Percentiles rank a stretch among this genome's conserved stretches.
phyloP scores from a whole-genome alignment of 108 stramenopile species.

The Fragilaria radians region DNA sequence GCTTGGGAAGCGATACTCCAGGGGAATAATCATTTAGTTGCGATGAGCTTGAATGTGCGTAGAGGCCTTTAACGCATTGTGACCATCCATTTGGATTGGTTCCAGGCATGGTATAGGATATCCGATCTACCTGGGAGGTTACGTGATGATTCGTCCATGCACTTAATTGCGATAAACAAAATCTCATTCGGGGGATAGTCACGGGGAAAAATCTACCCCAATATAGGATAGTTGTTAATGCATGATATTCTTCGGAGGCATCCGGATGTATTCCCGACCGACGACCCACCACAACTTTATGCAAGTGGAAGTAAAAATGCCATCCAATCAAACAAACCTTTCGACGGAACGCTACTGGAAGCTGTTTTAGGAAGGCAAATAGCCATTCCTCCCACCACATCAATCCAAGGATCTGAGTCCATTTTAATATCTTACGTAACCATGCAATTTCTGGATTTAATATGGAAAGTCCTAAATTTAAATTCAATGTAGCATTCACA shows the following conservation, averaged over 20 bases:
- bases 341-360: slow-evolving; percentile 41
- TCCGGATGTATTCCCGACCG: slow-evolving; percentile 50
- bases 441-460: slow-evolving; percentile 36
- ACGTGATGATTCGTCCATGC: not conserved
- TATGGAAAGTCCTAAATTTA: slow-evolving; percentile 50
- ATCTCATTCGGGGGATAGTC: slow-evolving; percentile 57
- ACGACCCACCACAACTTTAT: slow-evolving; percentile 40
- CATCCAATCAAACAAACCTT: slow-evolving; percentile 41
- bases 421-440: slow-evolving; percentile 13
- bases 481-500: slow-evolving; percentile 42
- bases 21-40: not conserved
- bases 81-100: too few species aligned
- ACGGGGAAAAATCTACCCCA: slow-evolving; percentile 60
- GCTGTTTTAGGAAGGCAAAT: slow-evolving; percentile 34
- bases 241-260: slow-evolving; percentile 66
- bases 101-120: too few species aligned
- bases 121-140: not conserved
- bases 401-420: slow-evolving; percentile 17
- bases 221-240: slow-evolving; percentile 59
- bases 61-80: too few species aligned
- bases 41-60: too few species aligned
- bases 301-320: slow-evolving; percentile 58
- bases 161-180: slow-evolving; percentile 54
- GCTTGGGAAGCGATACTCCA: not conserved
- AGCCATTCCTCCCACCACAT: slow-evolving; percentile 36